These are phyloP conservation scores for grape (Vitis vinifera) DNA, from an alignment of 164 flowering plant genomes.

Conservation along the genomic window ASM3070453v1 NC_081807.1:4256001-4256500, in stretches of 20 bases:
- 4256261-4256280: constrained; percentile 28
- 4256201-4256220: constrained; percentile 20
- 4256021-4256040: constrained; percentile 24
- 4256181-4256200: constrained; percentile 14
- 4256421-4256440: constrained; percentile 8
- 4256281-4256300: constrained; percentile 28
- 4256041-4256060: constrained; percentile 26
- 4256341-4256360: constrained; percentile 19
- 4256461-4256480: constrained; percentile 6
- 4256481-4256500: constrained; percentile 20
- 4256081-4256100: constrained; percentile 29
- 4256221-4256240: constrained; percentile 29
- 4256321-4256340: constrained; percentile 31
- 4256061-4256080: constrained; percentile 24
- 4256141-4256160: constrained; percentile 31
- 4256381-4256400: constrained; percentile 4
- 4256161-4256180: constrained; percentile 29
- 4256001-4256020: too few relatives aligned
- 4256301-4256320: constrained; percentile 21
- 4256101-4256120: constrained; percentile 20
- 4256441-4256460: constrained; percentile 15
- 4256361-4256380: constrained; percentile 6
- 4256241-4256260: constrained; percentile 18
- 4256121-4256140: constrained; percentile 18
- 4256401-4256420: constrained; percentile 18